Evolutionary conservation across 768 basidiomycete species (phyloP).

Genomic region (Lenzites betulinus): DNA sequence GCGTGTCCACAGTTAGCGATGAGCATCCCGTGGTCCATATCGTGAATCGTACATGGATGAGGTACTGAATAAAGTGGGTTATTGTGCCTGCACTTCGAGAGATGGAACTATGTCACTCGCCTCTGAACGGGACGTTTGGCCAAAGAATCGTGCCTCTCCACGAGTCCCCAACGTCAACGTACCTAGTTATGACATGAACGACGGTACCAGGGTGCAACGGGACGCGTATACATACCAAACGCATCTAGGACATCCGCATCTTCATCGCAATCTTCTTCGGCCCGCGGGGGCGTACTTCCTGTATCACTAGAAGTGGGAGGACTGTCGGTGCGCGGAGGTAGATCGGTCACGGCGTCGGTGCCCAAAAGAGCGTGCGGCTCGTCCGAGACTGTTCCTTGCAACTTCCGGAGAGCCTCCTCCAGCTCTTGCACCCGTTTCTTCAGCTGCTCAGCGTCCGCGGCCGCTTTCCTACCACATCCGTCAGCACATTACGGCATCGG

Average conservation of each 20-base stretch:
- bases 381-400: conserved; percentile 51
- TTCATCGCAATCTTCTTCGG: neutral
- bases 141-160: conserved; percentile 59
- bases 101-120: conserved; percentile 36
- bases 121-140: conserved; percentile 69
- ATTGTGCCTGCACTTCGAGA: neutral
- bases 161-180: conserved; percentile 56
- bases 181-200: conserved; percentile 36
- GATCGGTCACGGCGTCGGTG: conserved; percentile 14
- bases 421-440: conserved; percentile 67
- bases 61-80: conserved; percentile 41
- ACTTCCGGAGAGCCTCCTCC: conserved; percentile 54
- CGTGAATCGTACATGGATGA: conserved; percentile 47
- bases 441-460: conserved; percentile 72
- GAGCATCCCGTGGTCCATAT: neutral
- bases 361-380: conserved; percentile 52
- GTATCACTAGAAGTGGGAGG: neutral
- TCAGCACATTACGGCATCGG: neutral
- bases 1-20: neutral
- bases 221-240: conserved; percentile 39
- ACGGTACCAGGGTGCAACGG: neutral
- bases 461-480: conserved; percentile 40
- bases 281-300: neutral
- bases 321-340: neutral
- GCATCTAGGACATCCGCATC: conserved; percentile 32